A percentile compares a stretch with the other conserved stretches of the same genome.
Evolutionary conservation across 148 eudicot genomes (phyloP).

Genomic region (Nepenthes mirabilis): DNA sequence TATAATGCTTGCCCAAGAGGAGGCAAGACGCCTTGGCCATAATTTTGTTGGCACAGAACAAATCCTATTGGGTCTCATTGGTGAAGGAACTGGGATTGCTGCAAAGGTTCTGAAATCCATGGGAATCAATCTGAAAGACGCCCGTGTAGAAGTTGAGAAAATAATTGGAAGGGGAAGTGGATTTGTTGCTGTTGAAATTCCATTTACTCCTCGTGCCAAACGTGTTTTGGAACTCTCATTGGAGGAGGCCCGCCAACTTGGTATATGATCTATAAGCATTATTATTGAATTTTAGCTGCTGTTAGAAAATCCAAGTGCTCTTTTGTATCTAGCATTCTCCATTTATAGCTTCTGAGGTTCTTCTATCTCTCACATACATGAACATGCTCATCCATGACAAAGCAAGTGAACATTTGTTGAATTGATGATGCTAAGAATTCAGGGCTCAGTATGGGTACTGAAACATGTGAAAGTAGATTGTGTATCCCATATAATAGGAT

Average conservation of each 20-base stretch:
- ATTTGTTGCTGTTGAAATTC: constrained; percentile 78
- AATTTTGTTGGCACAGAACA: constrained; percentile 93
- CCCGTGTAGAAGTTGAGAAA: constrained; percentile 91
- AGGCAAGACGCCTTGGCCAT: constrained; percentile 80
- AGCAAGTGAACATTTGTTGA: too few relatives aligned
- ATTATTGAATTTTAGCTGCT: not conserved
- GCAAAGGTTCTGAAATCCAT: constrained; percentile 92
- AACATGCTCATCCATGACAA: too few relatives aligned
- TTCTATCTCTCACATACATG: too few relatives aligned
- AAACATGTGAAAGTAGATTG: too few relatives aligned
- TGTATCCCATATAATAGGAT: too few relatives aligned
- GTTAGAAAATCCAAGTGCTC: not conserved
- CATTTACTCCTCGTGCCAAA: constrained; percentile 89
- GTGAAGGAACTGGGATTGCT: constrained; percentile 95
- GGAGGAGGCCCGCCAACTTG: constrained; percentile 88
- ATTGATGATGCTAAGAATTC: too few relatives aligned
- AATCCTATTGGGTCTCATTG: constrained; percentile 80
- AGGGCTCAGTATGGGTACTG: too few relatives aligned
- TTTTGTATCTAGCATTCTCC: not conserved
- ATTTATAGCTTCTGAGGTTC: too few relatives aligned
- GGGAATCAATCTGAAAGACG: constrained; percentile 89
- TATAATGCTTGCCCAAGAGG: constrained; percentile 95
- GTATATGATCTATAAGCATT: constrained; percentile 16
- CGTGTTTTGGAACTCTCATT: constrained; percentile 83
- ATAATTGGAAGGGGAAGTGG: constrained; percentile 91